These are phyloP conservation scores for Alternaria panax DNA, from an alignment of 2,329 filamentous ascomycete genomes.

Conservation along the genomic window DNA sequence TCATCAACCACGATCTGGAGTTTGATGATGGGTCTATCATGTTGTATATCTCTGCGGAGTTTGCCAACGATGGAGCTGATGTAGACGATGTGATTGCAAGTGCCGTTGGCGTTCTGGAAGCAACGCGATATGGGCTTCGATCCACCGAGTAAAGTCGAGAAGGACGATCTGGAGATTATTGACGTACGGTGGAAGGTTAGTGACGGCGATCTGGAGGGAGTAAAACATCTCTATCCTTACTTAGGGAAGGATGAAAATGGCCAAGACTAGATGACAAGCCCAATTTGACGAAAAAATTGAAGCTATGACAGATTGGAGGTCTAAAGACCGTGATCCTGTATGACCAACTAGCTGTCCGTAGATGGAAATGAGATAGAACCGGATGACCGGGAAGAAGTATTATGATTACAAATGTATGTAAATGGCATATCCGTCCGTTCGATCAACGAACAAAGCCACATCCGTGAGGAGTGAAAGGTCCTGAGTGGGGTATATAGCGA, in stretches of 20 bases:
- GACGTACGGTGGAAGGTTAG: slow-evolving; percentile 2
- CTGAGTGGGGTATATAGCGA: slow-evolving; percentile 19
- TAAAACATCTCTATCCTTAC: not conserved
- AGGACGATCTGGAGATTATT: slow-evolving; percentile 5
- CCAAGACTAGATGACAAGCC: not conserved
- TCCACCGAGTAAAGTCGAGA: not conserved
- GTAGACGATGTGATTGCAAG: not conserved
- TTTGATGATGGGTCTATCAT: slow-evolving; percentile 13
- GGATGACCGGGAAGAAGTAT: not conserved
- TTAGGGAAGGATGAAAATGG: not conserved
- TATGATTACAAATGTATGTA: slow-evolving; percentile 7
- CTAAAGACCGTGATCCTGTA: not conserved
- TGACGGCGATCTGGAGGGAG: not conserved
- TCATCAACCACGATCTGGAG: slow-evolving; percentile 1
- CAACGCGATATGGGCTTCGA: not conserved
- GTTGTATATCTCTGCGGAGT: slow-evolving; percentile 5
- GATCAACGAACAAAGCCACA: slow-evolving; percentile 1
- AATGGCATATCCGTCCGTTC: not conserved
- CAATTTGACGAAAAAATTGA: not conserved
- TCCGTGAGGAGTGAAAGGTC: slow-evolving; percentile 2
- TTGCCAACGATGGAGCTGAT: not conserved
- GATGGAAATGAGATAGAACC: not conserved
- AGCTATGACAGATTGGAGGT: not conserved
- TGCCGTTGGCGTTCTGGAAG: slow-evolving; percentile 4
- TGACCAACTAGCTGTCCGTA: not conserved